Base-by-base conservation (phyloP, 805 yeast species). In the Torulaspora maleeae region DNA sequence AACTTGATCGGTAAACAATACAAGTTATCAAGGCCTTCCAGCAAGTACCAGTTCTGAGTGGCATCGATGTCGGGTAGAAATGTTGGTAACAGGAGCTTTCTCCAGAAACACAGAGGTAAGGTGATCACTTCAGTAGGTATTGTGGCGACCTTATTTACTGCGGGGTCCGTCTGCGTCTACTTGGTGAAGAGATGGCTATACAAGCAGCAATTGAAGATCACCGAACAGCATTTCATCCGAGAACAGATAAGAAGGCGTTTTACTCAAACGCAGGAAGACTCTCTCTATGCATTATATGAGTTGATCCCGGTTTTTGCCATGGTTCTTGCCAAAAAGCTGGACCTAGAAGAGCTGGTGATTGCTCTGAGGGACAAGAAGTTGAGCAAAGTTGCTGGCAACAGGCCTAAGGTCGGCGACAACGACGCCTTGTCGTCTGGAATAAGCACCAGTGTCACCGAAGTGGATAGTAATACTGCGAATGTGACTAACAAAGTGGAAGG, bases 191-290 rank as follows among this genome's bases (percentile, higher is more conserved):
- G 53, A 35, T 64, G 69, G 67, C 42, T 63, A n/a, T 46, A 55
- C 38, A 53, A 52, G 28, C 64, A 63, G 47, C 83, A 80, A 54
- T 69, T 74, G 42, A 69, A 73, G 38, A 55, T 80, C 32, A 68
- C 74, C 37, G 78, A 78, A 51, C 84, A 81, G 63, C 74, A 78
- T 36, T 74, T 78, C 42, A 77, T 84, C 17, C 72, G 75, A 41
- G 86, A 81, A 52, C 83, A 80, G 54, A 83, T 90, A 48, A 82
- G 82, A 54, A 75, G 93, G 54, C 71, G 97, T 47, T 91, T 89
- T 58, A 80, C 84, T 41, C 96, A 89, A 69, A 91, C 96, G 9
- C 97, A 90, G 59, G 82, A 82, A 54, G 98, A 91, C 65, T 86
- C 96, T 38, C 74, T 84, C 42, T 80, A 80, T 68, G 91, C 97